These are phyloP conservation scores for Mitragyna speciosa DNA, from an alignment of 257 asterid species.

Conservation along the genomic window DNA sequence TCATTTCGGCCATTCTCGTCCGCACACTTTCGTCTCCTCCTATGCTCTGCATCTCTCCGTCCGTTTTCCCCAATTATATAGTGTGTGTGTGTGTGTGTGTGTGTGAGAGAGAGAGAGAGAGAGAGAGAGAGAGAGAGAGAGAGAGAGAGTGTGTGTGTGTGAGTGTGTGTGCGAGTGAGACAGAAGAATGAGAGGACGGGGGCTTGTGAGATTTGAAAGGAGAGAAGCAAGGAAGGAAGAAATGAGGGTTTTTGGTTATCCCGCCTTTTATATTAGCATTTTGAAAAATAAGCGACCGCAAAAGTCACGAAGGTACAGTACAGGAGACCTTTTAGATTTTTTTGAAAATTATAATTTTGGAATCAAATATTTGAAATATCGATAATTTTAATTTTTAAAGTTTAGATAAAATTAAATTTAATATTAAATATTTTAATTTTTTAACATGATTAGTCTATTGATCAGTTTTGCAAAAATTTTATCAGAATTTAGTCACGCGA, in stretches of 20 bases:
- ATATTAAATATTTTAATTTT: too few species aligned
- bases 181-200: background rate
- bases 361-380: too few species aligned
- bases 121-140: too few species aligned
- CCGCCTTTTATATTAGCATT: conserved; percentile 46
- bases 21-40: conserved; percentile 32
- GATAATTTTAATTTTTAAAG: too few species aligned
- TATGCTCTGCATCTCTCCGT: conserved; percentile 45
- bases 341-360: too few species aligned
- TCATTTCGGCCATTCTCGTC: conserved; percentile 54
- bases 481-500: too few species aligned
- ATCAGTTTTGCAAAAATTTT: too few species aligned
- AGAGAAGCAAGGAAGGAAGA: background rate
- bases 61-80: background rate
- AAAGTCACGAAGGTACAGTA: too few species aligned
- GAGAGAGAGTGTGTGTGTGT: background rate
- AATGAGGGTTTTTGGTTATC: conserved; percentile 28
- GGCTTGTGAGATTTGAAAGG: background rate
- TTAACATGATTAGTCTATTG: too few species aligned
- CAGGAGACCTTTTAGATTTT: too few species aligned
- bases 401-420: too few species aligned
- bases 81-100: background rate
- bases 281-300: conserved; percentile 19
- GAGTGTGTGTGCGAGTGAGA: background rate
- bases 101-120: background rate